phyloP scores from a whole-genome alignment of 805 yeast species.

The Candida germanica region DNA sequence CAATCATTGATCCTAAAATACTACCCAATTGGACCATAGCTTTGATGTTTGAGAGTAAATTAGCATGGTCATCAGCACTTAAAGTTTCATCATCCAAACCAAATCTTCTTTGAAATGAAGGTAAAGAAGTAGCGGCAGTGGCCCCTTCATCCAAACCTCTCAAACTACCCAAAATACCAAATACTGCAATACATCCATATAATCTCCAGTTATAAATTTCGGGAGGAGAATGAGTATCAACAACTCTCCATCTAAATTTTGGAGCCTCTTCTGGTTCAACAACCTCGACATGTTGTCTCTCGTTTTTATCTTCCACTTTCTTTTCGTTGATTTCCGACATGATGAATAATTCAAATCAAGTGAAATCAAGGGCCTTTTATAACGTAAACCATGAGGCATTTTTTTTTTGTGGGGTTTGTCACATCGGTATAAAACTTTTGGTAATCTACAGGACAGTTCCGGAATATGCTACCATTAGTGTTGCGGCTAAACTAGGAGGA shows the following conservation, averaged over 20 bases:
- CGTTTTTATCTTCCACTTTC: neutral
- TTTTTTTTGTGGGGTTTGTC: no score
- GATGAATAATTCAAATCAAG: no score
- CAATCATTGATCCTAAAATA: constrained; percentile 50
- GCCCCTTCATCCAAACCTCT: constrained; percentile 59
- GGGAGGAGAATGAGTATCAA: constrained; percentile 31
- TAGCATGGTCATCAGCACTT: constrained; percentile 36
- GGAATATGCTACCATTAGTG: neutral
- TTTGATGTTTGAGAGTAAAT: constrained; percentile 50
- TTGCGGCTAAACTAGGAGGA: neutral
- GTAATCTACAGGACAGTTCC: neutral
- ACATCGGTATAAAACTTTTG: no score
- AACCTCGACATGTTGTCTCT: neutral
- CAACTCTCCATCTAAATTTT: constrained; percentile 14
- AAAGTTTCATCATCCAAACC: constrained; percentile 42
- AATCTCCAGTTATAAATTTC: constrained; percentile 48
- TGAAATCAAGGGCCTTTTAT: neutral
- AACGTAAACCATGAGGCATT: no score
- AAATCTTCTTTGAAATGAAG: constrained; percentile 41
- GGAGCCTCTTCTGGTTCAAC: neutral
- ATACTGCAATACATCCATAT: constrained; percentile 43
- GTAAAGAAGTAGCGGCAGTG: constrained; percentile 45
- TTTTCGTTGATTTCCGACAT: constrained; percentile 6
- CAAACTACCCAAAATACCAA: constrained; percentile 55
- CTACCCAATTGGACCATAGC: constrained; percentile 60